Evolutionary conservation across 495 filamentous ascomycete genomes (phyloP).

Genomic region (Staphylotrichum longicolle): DNA sequence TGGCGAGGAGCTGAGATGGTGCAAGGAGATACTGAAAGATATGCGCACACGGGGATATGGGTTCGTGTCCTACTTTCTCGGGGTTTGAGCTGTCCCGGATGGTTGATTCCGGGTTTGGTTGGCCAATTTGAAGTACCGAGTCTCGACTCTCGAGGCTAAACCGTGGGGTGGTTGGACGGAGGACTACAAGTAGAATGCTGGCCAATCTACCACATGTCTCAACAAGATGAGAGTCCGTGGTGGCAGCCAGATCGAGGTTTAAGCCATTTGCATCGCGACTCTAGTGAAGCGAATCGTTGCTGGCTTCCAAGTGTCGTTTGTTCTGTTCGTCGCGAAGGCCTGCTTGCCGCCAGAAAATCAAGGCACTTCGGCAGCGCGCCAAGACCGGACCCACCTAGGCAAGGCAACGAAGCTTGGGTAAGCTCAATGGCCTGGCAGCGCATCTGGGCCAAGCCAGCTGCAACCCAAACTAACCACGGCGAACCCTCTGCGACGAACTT

Average conservation of each 20-base stretch:
- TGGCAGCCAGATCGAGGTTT: too few relatives aligned
- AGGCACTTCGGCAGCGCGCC: background rate
- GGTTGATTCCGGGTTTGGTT: too few relatives aligned
- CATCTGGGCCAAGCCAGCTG: conserved; percentile 5
- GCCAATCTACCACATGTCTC: too few relatives aligned
- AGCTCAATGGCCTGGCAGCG: conserved; percentile 19
- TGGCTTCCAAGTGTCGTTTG: background rate
- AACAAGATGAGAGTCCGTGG: too few relatives aligned
- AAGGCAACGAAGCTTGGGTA: conserved; percentile 29
- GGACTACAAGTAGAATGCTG: too few relatives aligned
- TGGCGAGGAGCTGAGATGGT: conserved; percentile 22
- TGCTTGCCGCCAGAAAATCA: conserved; percentile 1
- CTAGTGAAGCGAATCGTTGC: too few relatives aligned
- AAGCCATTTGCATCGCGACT: too few relatives aligned
- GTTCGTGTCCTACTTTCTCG: conserved; percentile 23
- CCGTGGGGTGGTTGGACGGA: too few relatives aligned
- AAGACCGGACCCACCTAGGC: conserved; percentile 19
- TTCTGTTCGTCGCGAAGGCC: background rate
- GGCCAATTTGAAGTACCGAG: too few relatives aligned
- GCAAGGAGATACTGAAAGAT: conserved; percentile 14
- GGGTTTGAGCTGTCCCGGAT: background rate
- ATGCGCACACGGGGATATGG: conserved; percentile 10
- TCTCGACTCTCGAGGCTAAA: too few relatives aligned
- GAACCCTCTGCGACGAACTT: conserved; percentile 3
- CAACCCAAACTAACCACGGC: conserved; percentile 7